Percentiles rank a stretch among this genome's conserved stretches.
These are phyloP conservation scores for Lachnellula subtilissima DNA, from an alignment of 2,329 filamentous ascomycete genomes.

Conservation along the genomic window DNA sequence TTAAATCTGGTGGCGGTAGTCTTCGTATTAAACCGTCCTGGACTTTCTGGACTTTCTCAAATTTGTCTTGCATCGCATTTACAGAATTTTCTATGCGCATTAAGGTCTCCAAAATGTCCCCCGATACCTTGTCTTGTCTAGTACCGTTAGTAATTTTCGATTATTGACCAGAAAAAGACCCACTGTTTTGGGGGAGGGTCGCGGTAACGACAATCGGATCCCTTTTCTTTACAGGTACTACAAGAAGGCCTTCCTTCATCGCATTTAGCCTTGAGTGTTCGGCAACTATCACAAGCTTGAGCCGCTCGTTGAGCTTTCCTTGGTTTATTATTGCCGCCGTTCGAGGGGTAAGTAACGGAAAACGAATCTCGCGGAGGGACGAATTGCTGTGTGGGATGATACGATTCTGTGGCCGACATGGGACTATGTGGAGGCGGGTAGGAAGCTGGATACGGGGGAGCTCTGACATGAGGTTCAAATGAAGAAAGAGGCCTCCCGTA, in stretches of 20 bases:
- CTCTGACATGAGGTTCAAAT: constrained; percentile 16
- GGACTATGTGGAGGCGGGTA: constrained; percentile 24
- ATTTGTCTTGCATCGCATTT: background rate
- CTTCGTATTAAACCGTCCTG: background rate
- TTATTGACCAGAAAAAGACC: constrained; percentile 39
- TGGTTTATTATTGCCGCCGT: constrained; percentile 10
- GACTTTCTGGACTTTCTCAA: constrained; percentile 7
- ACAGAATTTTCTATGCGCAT: constrained; percentile 16
- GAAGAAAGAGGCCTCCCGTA: constrained; percentile 15
- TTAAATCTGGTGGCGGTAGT: background rate
- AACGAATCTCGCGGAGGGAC: constrained; percentile 21
- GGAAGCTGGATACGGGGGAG: constrained; percentile 14
- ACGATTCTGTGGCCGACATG: constrained; percentile 25
- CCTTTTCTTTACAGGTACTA: constrained; percentile 85
- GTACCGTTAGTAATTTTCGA: constrained; percentile 16
- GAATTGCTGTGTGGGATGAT: constrained; percentile 16
- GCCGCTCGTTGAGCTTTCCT: constrained; percentile 30
- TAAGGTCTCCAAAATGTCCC: constrained; percentile 52
- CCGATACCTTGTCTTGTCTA: constrained; percentile 50
- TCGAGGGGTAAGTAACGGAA: constrained; percentile 21
- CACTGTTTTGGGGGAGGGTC: constrained; percentile 90
- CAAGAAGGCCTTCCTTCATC: constrained; percentile 74
- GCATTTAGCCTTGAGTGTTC: constrained; percentile 84
- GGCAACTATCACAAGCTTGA: constrained; percentile 86
- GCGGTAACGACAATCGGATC: constrained; percentile 77